Base-by-base conservation (phyloP, 768 basidiomycete species). In the Leccinum sublutescens region DNA sequence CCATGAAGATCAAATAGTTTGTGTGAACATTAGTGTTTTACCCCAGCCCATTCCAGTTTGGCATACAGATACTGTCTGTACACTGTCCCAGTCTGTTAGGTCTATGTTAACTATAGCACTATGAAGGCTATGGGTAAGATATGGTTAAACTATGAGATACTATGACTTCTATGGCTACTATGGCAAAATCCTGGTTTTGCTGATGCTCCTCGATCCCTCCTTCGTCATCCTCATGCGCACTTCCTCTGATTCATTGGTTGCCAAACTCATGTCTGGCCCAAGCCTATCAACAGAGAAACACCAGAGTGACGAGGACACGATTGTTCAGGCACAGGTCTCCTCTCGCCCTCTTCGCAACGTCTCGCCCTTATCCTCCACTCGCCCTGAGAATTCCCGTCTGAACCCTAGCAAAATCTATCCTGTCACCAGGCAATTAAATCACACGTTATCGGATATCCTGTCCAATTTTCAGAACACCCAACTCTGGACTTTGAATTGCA, bases 311-410 rank as follows among this genome's bases (percentile, higher is more conserved):
- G 75, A 79, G 48, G 72, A 71, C 59, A 84, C 80, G 61, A 79
- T 85, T 58, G 85, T 86, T 31, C 85, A 86, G 65, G 83, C 85
- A 25, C 85, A 87, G 64, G 83, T 87, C 8, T 83, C 84, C 5
- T 80, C 80, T 15, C 79, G 79, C 8, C 84, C 85, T 19, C 75
- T 87, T 10, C 81, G 86, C 27, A 72, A 72, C 14, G 76, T 79
- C 4, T 80, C 81, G 0, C 66, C 74, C n/a, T 65, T 80, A 40
- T 48, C 70, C 23, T 54, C 56, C 65, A 23, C 55, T 52, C 53
- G 56, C 19, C 69, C 76, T 36, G 78, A 79, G 51, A 75, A 72
- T 54, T 59, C 78, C 0, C 79, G 72, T 29, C 72, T 85, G 23
- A 85, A 84, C 63, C 74, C 80, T 2, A 67, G 72, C 51, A 82